These are phyloP conservation scores for Rhizopus arrhizus DNA, from an alignment of 371 early-diverging fungal species.

Conservation along the genomic window DNA sequence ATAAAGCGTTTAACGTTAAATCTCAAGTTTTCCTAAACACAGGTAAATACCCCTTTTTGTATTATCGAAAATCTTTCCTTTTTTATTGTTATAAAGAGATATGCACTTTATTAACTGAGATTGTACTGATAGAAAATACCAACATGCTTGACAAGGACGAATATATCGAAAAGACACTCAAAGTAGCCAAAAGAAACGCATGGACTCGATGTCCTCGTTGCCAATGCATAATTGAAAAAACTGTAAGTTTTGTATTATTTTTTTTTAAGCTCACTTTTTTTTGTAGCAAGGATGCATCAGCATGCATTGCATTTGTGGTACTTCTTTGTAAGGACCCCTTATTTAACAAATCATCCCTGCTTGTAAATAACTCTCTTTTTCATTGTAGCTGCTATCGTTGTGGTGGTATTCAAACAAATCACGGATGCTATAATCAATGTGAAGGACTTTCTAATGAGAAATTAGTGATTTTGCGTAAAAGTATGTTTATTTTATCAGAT, in stretches of 20 bases:
- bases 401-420: constrained; percentile 10
- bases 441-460: not conserved
- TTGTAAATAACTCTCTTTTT: not conserved
- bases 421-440: constrained; percentile 12
- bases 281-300: constrained; percentile 21
- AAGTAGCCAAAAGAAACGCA: constrained; percentile 1
- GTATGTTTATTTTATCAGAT: constrained; percentile 15
- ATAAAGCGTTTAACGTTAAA: constrained; percentile 20
- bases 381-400: constrained; percentile 27
- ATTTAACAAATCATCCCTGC: not conserved
- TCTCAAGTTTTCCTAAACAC: constrained; percentile 25
- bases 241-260: constrained; percentile 10
- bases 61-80: not conserved
- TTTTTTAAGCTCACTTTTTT: not conserved
- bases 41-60: constrained; percentile 2
- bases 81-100: constrained; percentile 3
- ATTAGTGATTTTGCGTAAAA: constrained; percentile 3
- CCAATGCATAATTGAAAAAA: constrained; percentile 9
- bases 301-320: constrained; percentile 17
- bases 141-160: constrained; percentile 10
- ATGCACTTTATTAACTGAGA: too few relatives aligned
- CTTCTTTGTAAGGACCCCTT: constrained; percentile 16
- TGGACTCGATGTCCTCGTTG: constrained; percentile 29
- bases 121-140: too few relatives aligned
- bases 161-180: constrained; percentile 3